Percentiles rank a stretch among this genome's conserved stretches.
These are phyloP conservation scores for Capsicum chinense DNA, from an alignment of 257 asterid genomes.

Conservation along the genomic window DNA sequence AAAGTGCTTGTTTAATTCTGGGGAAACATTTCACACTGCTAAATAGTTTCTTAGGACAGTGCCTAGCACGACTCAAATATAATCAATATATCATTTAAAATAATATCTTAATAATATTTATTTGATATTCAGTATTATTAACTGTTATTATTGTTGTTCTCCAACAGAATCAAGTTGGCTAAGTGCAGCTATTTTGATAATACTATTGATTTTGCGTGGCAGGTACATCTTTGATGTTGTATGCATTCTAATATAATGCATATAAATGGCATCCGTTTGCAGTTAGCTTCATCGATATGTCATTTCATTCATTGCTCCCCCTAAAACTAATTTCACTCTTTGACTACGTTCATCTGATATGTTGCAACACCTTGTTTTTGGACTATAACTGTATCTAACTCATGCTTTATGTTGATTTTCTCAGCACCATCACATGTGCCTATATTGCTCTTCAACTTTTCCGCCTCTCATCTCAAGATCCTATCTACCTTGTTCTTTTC, in stretches of 20 bases:
- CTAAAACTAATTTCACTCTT: neutral
- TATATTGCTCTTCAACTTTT: slow-evolving; percentile 69
- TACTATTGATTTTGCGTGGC: slow-evolving; percentile 65
- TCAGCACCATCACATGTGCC: slow-evolving; percentile 61
- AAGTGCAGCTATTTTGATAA: slow-evolving; percentile 59
- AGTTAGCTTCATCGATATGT: too few relatives aligned
- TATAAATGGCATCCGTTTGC: neutral
- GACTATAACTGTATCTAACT: neutral
- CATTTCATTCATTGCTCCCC: neutral
- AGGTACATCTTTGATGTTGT: slow-evolving; percentile 44
- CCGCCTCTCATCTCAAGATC: slow-evolving; percentile 63
- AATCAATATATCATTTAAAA: too few relatives aligned
- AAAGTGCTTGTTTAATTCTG: too few relatives aligned
- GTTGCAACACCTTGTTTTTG: neutral
- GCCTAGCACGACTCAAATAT: too few relatives aligned
- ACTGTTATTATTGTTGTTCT: too few relatives aligned
- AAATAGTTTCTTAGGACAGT: too few relatives aligned
- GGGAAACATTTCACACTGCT: too few relatives aligned
- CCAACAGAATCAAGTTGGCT: slow-evolving; percentile 55
- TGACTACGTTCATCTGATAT: neutral
- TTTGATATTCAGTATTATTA: too few relatives aligned
- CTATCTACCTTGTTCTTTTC: slow-evolving; percentile 58
- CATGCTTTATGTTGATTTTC: slow-evolving; percentile 31
- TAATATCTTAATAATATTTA: too few relatives aligned
- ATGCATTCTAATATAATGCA: neutral